A percentile compares a stretch with the other conserved stretches of the same genome.
Conservation (phyloP, 2,329 filamentous ascomycete genomes). For the Ophiostoma ips region DNA sequence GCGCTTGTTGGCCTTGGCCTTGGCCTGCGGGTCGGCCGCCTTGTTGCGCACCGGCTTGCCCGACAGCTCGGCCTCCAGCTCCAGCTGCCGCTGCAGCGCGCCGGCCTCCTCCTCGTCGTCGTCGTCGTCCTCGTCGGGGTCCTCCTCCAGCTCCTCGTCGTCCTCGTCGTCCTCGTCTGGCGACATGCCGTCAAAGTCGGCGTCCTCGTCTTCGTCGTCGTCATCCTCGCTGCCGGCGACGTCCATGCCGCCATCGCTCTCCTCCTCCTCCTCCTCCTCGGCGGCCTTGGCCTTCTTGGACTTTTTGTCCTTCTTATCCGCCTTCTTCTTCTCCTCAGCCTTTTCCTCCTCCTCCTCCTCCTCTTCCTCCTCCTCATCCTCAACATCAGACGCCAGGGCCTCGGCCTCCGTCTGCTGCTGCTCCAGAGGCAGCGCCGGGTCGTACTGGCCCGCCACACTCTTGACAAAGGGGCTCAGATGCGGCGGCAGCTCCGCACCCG, state of each 20-base stretch:
- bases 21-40: conserved; percentile 38
- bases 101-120: conserved; percentile 49
- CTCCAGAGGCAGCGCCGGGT: conserved; percentile 72
- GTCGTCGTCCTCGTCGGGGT: conserved; percentile 25
- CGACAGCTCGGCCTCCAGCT: conserved; percentile 82
- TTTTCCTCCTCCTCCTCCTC: conserved; percentile 26
- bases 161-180: conserved; percentile 15
- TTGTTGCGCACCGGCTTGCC: conserved; percentile 44
- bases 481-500: conserved; percentile 77
- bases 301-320: conserved; percentile 13
- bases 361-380: conserved; percentile 31
- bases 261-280: conserved; percentile 14
- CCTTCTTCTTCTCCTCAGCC: conserved; percentile 15
- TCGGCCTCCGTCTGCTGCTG: conserved; percentile 83
- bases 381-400: conserved; percentile 52
- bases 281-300: conserved; percentile 17
- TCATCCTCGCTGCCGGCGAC: conserved; percentile 34
- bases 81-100: conserved; percentile 63
- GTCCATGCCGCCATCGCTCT: conserved; percentile 30
- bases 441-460: conserved; percentile 73
- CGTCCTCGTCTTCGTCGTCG: conserved; percentile 31
- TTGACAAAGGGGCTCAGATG: conserved; percentile 96
- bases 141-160: conserved; percentile 31
- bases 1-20: conserved; percentile 54
- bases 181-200: conserved; percentile 20